Percentiles rank a stretch among this genome's conserved stretches.
phyloP scores from a whole-genome alignment of 176 grass and related monocot species.

The Dactylis glomerata region DNA sequence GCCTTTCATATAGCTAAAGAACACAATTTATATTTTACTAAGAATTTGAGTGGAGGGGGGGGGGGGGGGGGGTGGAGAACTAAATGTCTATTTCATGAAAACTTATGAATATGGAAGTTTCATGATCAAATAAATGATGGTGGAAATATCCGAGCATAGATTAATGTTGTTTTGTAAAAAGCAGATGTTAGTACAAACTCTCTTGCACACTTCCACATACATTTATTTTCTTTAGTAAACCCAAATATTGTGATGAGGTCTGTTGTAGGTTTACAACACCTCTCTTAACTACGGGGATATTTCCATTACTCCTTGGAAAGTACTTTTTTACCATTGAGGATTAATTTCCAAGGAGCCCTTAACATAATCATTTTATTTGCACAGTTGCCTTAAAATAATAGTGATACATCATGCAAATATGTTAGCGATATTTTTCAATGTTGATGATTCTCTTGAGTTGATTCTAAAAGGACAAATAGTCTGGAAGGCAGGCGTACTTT shows the following conservation, averaged over 20 bases:
- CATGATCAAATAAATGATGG: no score
- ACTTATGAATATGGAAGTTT: background rate
- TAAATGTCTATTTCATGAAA: background rate
- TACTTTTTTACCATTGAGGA: background rate
- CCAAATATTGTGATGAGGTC: background rate
- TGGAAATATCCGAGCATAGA: no score
- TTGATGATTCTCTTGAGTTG: background rate
- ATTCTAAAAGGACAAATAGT: background rate
- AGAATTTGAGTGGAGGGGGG: background rate
- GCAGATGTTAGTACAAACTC: no score
- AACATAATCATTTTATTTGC: background rate
- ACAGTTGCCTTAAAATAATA: background rate
- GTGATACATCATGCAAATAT: background rate
- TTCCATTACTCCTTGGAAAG: no score
- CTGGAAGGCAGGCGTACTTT: background rate
- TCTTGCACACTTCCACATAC: no score
- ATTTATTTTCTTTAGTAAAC: background rate
- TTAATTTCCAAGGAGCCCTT: background rate
- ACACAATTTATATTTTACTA: background rate
- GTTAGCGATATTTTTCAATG: background rate
- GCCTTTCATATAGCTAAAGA: background rate
- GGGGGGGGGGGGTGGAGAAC: background rate
- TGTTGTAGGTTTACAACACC: background rate
- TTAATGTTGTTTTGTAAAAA: no score
- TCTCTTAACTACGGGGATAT: no score